Evolutionary conservation across 73 alveolate genomes (phyloP).

Genomic region (Uronychia setigera): DNA sequence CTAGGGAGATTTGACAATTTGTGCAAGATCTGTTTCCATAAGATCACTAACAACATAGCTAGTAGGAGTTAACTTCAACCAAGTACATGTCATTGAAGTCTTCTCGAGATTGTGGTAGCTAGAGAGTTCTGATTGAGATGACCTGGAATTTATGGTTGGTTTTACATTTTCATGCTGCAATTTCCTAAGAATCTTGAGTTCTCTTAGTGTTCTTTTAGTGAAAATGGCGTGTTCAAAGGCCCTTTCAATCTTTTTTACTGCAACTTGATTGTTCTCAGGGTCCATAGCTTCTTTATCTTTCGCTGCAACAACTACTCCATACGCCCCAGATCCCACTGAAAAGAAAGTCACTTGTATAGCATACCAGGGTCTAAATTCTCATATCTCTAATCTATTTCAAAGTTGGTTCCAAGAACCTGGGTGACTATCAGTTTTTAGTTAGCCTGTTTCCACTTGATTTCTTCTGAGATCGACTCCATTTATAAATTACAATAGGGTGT

Average conservation of each 20-base stretch:
- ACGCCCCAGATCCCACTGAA: constrained; percentile 84
- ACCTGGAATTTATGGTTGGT: neutral
- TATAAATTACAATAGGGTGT: too few species aligned
- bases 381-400: constrained; percentile 56
- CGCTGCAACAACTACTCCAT: constrained; percentile 86
- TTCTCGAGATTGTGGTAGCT: constrained; percentile 66
- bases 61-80: neutral
- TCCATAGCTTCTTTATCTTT: constrained; percentile 72
- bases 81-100: constrained; percentile 79
- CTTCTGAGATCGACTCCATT: too few species aligned
- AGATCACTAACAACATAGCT: constrained; percentile 85
- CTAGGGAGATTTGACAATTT: constrained; percentile 91
- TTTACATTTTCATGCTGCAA: constrained; percentile 80
- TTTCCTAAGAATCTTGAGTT: constrained; percentile 72
- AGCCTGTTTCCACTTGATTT: too few species aligned
- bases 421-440: neutral
- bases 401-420: constrained; percentile 34
- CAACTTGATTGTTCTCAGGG: constrained; percentile 63
- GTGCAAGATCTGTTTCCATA: constrained; percentile 97
- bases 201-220: constrained; percentile 84
- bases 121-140: constrained; percentile 65
- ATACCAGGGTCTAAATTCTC: constrained; percentile 62
- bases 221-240: constrained; percentile 89
- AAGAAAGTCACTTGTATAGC: neutral
- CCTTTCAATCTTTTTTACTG: constrained; percentile 84